These are phyloP conservation scores for Daedalea quercina DNA, from an alignment of 768 basidiomycete genomes.

Conservation along the genomic window DNA sequence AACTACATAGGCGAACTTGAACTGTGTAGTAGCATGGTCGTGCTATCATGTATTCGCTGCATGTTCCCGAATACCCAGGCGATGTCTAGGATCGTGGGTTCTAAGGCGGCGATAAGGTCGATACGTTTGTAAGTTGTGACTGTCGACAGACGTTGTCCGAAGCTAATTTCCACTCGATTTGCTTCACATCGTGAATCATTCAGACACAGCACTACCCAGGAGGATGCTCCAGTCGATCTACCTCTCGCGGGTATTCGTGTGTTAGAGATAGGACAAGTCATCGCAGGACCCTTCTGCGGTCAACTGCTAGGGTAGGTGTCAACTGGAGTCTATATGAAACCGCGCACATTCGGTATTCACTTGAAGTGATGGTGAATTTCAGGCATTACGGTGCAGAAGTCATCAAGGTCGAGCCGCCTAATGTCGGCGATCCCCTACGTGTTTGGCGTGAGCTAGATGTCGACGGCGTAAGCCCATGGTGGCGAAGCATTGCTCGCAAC, in stretches of 20 bases:
- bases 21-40: too few relatives aligned
- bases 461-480: constrained; percentile 71
- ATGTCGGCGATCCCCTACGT: constrained; percentile 57
- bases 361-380: not conserved
- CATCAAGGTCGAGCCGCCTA: constrained; percentile 65
- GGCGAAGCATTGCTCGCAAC: constrained; percentile 62
- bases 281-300: constrained; percentile 68
- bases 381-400: constrained; percentile 71
- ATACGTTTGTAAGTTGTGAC: not conserved
- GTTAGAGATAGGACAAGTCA: constrained; percentile 63
- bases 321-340: not conserved
- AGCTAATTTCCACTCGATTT: not conserved
- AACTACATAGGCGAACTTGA: too few relatives aligned
- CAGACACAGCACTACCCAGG: not conserved
- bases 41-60: too few relatives aligned
- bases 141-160: not conserved
- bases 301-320: constrained; percentile 56
- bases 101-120: not conserved
- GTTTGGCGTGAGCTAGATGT: constrained; percentile 67
- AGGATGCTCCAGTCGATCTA: constrained; percentile 21
- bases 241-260: constrained; percentile 60
- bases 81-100: too few relatives aligned
- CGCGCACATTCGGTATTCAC: not conserved
- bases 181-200: not conserved
- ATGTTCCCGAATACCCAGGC: too few relatives aligned